Base-by-base conservation (phyloP, 129 eudicot species). In the Flaveria brownii region DNA sequence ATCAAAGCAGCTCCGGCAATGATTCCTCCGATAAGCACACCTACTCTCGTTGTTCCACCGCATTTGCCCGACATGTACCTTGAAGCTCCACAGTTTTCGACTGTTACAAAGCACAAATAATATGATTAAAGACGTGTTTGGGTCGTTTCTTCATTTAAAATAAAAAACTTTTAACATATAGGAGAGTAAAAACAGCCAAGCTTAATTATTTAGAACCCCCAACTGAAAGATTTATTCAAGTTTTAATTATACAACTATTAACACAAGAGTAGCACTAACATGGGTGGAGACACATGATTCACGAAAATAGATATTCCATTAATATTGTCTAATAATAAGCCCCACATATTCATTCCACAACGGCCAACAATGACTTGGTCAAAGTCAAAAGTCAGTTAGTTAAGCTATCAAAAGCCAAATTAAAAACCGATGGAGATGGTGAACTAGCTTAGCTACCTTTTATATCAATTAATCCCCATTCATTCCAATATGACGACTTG, bases 11-110 rank as follows among this genome's bases (percentile, higher is more conserved):
- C 91, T 74, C 97, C 98, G 10, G 93, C 93, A 42, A 81, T 25
- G 17, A 91, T 80, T 14, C 92, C 97, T 83, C 90, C 96, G 22
- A 89, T 13, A 5, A 92, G 88, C 66, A 87, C 79, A 14, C 93
- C 89, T 17, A 84, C 68, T 81, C 83, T 86, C 18, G 90, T 86
- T 36, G 81, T 85, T 61, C 86, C 85, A 55, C 93, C 89, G 66
- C 92, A 87, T 79, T 50, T 59, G 55, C 88, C 90, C 13, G 86
- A 80, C 75, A 84, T 78, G 76, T 82, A 84, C 30, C 71, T 46
- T 26, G 86, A 72, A 66, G 85, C 81, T 33, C 30, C 71, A 60
- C 92, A 81, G 30, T 65, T 70, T 12, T 85, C 26, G 30, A 77
- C 93, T 87, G 89, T 60, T 56, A 25, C 39, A 71, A 45, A 45